Evolutionary conservation across 2,329 filamentous ascomycete species (phyloP).

Genomic region (Colletotrichum coccodes): DNA sequence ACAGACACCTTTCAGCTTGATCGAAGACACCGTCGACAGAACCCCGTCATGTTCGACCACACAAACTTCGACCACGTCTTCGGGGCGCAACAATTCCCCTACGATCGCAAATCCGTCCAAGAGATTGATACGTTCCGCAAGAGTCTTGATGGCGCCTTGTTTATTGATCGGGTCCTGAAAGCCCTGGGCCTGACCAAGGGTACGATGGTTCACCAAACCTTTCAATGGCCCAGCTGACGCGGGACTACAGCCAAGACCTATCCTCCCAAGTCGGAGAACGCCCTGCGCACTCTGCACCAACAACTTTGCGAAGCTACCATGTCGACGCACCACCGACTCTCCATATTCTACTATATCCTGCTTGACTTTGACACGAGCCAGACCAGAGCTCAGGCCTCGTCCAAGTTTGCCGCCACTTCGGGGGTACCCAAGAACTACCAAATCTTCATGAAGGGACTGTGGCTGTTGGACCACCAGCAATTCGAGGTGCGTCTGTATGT

Average conservation of each 20-base stretch:
- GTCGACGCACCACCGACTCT: conserved; percentile 81
- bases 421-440: conserved; percentile 81
- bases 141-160: conserved; percentile 75
- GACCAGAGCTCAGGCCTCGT: conserved; percentile 60
- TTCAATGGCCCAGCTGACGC: not conserved
- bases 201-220: conserved; percentile 44
- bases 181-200: conserved; percentile 77
- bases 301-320: conserved; percentile 73
- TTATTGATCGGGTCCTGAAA: conserved; percentile 81
- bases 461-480: conserved; percentile 79
- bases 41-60: conserved; percentile 68
- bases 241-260: conserved; percentile 67
- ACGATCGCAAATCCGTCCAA: conserved; percentile 68
- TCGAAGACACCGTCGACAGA: not conserved
- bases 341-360: conserved; percentile 85
- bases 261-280: conserved; percentile 76
- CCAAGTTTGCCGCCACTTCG: conserved; percentile 68
- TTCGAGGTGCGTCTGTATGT: conserved; percentile 62
- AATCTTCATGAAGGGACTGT: conserved; percentile 84
- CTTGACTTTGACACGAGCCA: conserved; percentile 74
- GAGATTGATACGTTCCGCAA: conserved; percentile 75
- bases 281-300: conserved; percentile 75
- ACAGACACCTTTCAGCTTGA: not conserved
- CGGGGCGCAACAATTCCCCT: conserved; percentile 67
- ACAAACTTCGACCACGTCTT: conserved; percentile 77